A percentile compares a stretch with the other conserved stretches of the same genome.
Evolutionary conservation across 192 early-diverging fungal species (phyloP).

Genomic region (Coemansia sp.): DNA sequence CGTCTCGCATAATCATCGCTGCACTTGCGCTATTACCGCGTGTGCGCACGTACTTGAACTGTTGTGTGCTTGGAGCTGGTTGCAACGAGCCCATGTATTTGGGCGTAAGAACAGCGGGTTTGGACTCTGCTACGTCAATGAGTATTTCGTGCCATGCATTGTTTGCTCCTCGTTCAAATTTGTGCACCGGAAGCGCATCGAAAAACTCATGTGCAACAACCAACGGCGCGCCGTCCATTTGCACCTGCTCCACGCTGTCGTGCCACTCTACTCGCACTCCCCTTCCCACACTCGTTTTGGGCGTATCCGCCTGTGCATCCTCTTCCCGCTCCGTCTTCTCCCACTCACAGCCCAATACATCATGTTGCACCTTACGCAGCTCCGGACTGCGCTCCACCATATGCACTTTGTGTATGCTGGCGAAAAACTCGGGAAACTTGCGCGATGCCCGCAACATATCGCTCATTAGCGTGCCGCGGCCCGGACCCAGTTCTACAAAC

Average conservation of each 20-base stretch:
- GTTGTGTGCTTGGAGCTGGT: conserved; percentile 40
- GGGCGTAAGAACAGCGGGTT: neutral
- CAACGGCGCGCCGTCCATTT: conserved; percentile 58
- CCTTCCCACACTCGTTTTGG: conserved; percentile 9
- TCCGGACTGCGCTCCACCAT: conserved; percentile 84
- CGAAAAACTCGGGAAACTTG: conserved; percentile 68
- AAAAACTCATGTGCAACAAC: conserved; percentile 96
- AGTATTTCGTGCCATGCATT: conserved; percentile 86
- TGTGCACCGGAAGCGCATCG: conserved; percentile 91
- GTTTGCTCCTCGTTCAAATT: conserved; percentile 64
- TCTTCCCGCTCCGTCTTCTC: conserved; percentile 1
- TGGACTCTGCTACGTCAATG: conserved; percentile 75
- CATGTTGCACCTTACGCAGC: conserved; percentile 66
- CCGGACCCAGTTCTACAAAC: conserved; percentile 85
- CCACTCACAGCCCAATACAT: conserved; percentile 46
- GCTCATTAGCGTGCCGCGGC: conserved; percentile 89
- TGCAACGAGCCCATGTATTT: conserved; percentile 6
- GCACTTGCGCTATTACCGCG: conserved; percentile 59
- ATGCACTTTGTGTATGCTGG: conserved; percentile 65
- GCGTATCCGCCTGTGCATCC: conserved; percentile 14
- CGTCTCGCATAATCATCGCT: conserved; percentile 48
- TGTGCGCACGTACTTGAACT: conserved; percentile 75
- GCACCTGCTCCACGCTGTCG: conserved; percentile 61
- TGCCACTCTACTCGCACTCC: conserved; percentile 59
- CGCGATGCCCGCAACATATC: conserved; percentile 81